These are phyloP conservation scores for Melaleuca alternifolia DNA, from an alignment of 345 rosid genomes.

Conservation along the genomic window DNA sequence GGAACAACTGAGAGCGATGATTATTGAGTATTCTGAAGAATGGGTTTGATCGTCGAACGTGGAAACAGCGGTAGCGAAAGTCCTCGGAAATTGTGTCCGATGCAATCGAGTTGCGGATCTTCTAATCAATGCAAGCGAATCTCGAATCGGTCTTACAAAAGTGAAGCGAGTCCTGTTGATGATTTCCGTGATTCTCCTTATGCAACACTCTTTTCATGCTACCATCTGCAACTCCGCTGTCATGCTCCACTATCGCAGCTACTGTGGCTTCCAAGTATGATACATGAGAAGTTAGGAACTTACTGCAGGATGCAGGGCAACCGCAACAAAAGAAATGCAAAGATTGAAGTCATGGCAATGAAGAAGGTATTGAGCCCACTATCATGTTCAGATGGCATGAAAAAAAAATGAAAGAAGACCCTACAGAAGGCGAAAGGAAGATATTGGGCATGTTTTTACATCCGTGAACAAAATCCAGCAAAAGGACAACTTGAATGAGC, in stretches of 20 bases:
- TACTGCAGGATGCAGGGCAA: conserved; percentile 90
- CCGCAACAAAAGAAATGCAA: conserved; percentile 60
- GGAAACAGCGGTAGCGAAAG: background rate
- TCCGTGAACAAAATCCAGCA: conserved; percentile 95
- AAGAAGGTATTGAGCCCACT: conserved; percentile 95
- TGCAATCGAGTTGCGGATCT: background rate
- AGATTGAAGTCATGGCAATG: conserved; percentile 59
- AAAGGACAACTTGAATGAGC: conserved; percentile 96
- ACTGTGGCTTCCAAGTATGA: too few relatives aligned
- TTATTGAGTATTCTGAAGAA: background rate
- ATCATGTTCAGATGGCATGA: conserved; percentile 93
- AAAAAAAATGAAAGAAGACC: conserved; percentile 92
- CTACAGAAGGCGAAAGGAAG: conserved; percentile 92
- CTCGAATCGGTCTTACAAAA: background rate
- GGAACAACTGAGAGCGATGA: background rate
- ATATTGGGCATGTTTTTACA: conserved; percentile 96
- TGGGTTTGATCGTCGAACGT: too few relatives aligned
- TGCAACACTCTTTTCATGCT: rapidly evolving
- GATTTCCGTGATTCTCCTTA: background rate
- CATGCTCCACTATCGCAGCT: too few relatives aligned
- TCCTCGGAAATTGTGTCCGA: background rate
- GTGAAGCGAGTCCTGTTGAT: background rate
- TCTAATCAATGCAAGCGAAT: background rate
- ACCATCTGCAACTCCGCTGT: too few relatives aligned
- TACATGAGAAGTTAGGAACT: conserved; percentile 16